Conservation (phyloP, 345 rosid species). For the Rhodomyrtus tomentosa region DNA sequence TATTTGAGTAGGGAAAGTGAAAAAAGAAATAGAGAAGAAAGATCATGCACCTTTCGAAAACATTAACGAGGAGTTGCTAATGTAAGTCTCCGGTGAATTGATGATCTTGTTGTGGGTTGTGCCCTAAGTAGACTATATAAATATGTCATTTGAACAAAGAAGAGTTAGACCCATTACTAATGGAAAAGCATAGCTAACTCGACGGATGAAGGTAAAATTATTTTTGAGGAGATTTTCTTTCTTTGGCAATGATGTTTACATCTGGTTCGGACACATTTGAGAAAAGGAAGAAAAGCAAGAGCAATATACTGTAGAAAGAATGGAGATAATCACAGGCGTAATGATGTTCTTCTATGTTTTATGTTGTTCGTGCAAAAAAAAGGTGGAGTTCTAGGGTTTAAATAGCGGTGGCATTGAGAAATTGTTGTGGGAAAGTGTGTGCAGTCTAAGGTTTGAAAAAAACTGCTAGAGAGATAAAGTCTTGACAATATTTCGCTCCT, state of each 20-base stretch:
- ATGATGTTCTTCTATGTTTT: not conserved
- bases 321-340: not conserved
- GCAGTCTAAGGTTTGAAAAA: constrained; percentile 15
- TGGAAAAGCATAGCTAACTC: not conserved
- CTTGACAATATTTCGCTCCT: not conserved
- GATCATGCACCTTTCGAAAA: constrained; percentile 31
- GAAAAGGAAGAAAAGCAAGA: constrained; percentile 19
- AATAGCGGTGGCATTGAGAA: constrained; percentile 8
- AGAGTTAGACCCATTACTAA: not conserved
- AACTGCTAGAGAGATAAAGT: constrained; percentile 6
- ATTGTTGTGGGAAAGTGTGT: constrained; percentile 11
- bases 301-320: constrained; percentile 18
- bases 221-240: not conserved
- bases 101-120: constrained; percentile 15
- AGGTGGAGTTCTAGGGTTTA: constrained; percentile 14
- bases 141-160: constrained; percentile 22
- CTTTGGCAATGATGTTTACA: not conserved
- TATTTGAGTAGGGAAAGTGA: not conserved
- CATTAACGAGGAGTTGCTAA: constrained; percentile 37
- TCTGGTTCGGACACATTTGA: constrained; percentile 11
- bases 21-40: not conserved
- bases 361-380: not conserved
- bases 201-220: not conserved
- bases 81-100: constrained; percentile 30
- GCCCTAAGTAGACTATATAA: constrained; percentile 59